These are phyloP conservation scores for Usnea hakonensis DNA, from an alignment of 495 filamentous ascomycete species.

Conservation along the genomic window DNA sequence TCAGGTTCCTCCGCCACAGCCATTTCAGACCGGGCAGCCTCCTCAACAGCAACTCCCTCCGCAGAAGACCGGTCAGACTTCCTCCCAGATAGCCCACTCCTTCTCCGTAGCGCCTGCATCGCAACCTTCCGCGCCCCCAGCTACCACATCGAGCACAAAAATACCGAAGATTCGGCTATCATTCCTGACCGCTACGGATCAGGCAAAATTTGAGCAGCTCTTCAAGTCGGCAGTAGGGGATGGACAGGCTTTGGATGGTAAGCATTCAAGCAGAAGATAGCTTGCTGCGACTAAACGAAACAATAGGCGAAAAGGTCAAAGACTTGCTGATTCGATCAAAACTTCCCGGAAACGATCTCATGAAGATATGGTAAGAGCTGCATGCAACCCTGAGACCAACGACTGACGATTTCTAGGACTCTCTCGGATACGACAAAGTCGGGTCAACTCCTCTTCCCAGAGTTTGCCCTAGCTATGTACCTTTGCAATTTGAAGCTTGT, in stretches of 20 bases:
- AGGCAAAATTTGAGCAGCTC: conserved; percentile 95
- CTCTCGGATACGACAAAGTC: conserved; percentile 96
- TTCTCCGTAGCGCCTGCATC: conserved; percentile 54
- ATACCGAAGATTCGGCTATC: conserved; percentile 95
- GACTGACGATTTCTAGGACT: conserved; percentile 48
- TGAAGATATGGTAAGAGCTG: conserved; percentile 67
- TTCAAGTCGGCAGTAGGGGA: conserved; percentile 94
- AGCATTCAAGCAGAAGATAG: background rate
- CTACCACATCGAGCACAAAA: conserved; percentile 44
- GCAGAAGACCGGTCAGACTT: conserved; percentile 65
- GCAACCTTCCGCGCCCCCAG: conserved; percentile 44
- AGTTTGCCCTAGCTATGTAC: conserved; percentile 98
- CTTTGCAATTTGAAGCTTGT: conserved; percentile 90
- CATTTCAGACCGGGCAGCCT: conserved; percentile 35
- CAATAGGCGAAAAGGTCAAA: conserved; percentile 68
- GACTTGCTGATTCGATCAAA: conserved; percentile 84
- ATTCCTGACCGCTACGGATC: conserved; percentile 91
- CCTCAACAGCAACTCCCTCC: conserved; percentile 43
- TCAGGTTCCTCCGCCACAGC: conserved; percentile 29
- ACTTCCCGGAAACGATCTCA: conserved; percentile 70
- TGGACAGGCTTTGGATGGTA: conserved; percentile 76
- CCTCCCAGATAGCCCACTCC: conserved; percentile 76
- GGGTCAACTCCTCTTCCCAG: conserved; percentile 92
- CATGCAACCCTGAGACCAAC: background rate
- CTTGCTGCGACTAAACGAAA: conserved; percentile 20